phyloP scores from a whole-genome alignment of 2,329 filamentous ascomycete species.

The Paracamarosporium sp. region DNA sequence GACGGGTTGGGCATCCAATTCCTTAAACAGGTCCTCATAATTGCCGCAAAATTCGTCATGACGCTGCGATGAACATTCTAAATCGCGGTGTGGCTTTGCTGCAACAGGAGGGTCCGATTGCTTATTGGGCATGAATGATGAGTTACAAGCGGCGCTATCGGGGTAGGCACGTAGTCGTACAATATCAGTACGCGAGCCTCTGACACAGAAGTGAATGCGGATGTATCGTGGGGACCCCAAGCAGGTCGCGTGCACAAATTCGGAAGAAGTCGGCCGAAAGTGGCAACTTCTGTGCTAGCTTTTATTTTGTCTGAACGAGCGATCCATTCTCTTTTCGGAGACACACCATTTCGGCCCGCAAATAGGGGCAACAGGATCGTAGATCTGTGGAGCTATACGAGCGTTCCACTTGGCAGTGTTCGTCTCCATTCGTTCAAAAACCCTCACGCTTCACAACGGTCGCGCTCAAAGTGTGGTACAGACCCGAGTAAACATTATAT shows the following conservation, averaged over 20 bases:
- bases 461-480: too few relatives aligned
- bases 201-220: background rate
- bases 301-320: constrained; percentile 13
- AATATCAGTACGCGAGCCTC: background rate
- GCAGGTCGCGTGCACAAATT: constrained; percentile 1
- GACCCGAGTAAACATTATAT: too few relatives aligned
- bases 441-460: too few relatives aligned
- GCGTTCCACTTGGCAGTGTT: constrained; percentile 8
- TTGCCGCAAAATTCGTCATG: constrained; percentile 3
- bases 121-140: background rate
- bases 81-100: background rate
- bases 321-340: constrained; percentile 10
- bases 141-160: background rate
- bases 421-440: background rate
- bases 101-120: background rate
- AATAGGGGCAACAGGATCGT: constrained; percentile 7
- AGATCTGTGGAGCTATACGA: constrained; percentile 7
- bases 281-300: constrained; percentile 12
- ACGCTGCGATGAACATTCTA: background rate
- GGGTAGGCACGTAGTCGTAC: background rate
- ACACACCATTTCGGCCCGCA: constrained; percentile 8
- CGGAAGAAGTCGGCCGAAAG: constrained; percentile 3
- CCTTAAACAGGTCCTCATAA: constrained; percentile 16
- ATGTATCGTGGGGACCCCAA: background rate
- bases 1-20: background rate